Base-by-base conservation (phyloP, 2,329 filamentous ascomycete species). In the Kalaharituber pfeilii region DNA sequence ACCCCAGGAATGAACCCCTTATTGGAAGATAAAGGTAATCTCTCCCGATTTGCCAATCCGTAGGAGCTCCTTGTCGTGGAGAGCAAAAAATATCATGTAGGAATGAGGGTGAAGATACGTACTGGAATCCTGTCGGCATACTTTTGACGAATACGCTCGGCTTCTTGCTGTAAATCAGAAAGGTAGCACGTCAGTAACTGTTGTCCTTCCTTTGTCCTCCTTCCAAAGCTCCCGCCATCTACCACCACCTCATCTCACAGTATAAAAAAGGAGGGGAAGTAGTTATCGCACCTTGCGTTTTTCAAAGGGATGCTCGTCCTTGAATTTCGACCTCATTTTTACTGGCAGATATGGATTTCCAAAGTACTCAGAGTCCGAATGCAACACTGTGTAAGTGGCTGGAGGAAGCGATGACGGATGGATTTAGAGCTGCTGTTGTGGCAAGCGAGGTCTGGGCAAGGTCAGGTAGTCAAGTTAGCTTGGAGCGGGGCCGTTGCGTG, bases 291-390 rank as follows among this genome's bases (percentile, higher is more conserved):
- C 47, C 86, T 96, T 95, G 75, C 91, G 87, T 86, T 98, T 98
- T 83, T 96, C 91, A 71, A 96, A 96, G 66, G 86, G 87, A 72
- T 96, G 91, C 80, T 96, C 91, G 82, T 98, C 91, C 87, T 98
- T 98, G 74, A 98, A 98, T 81, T 96, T 96, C 77, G 47, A 50
- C 15, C 47, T 28, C 47, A 50, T 50, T 47, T 47, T 47, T 3
- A 22, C 22, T 5, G 42, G 42, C 13, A 47, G 22, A 22, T 47
- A 47, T 15, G 42, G 42, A 22, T 39, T 39, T 39, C 20, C 33
- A 15, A 18, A 18, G 33, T 39, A 39, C 20, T 39, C 33, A 8
- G 20, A 39, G 33, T 39, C 33, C 20, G 33, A 39, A 39, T 39
- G 20, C 33, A 39, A 39, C 42, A n/a, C n/a, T n/a, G n/a, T n/a